Conservation (phyloP, 768 basidiomycete species). For the Amanita pseudoporphyria region DNA sequence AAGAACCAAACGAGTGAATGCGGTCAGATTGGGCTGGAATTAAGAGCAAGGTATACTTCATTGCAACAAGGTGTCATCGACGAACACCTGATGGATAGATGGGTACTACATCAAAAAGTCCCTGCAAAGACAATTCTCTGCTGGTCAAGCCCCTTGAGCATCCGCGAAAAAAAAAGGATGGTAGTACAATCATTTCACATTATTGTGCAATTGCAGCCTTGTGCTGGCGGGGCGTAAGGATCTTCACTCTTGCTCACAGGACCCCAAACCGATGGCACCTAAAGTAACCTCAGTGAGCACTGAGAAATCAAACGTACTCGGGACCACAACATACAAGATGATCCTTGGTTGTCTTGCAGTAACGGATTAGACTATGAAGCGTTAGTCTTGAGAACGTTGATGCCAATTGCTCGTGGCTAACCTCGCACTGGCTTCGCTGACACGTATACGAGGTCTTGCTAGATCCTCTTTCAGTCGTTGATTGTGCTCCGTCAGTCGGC, state of each 20-base stretch:
- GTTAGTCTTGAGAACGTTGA: constrained; percentile 1
- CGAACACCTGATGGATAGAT: neutral
- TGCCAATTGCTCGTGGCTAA: constrained; percentile 24
- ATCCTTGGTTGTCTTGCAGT: constrained; percentile 91
- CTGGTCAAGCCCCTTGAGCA: neutral
- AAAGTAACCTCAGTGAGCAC: constrained; percentile 10
- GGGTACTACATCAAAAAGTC: neutral
- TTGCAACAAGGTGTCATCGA: constrained; percentile 2
- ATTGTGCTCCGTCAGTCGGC: constrained; percentile 90
- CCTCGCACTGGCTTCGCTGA: constrained; percentile 89
- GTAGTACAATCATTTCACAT: constrained; percentile 38
- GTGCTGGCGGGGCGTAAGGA: constrained; percentile 79
- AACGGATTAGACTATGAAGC: constrained; percentile 70
- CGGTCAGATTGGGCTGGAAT: constrained; percentile 12
- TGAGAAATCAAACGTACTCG: constrained; percentile 6
- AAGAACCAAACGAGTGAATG: constrained; percentile 8
- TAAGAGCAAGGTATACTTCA: constrained; percentile 17
- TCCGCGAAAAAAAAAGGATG: neutral
- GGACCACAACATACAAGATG: constrained; percentile 52
- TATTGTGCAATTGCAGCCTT: constrained; percentile 62
- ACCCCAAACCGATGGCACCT: constrained; percentile 96
- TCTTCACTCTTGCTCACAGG: constrained; percentile 84
- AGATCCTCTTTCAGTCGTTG: constrained; percentile 85
- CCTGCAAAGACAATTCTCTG: constrained; percentile 2
- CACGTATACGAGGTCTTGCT: constrained; percentile 76